phyloP scores from a whole-genome alignment of 169 alveolate genomes.

The Plasmodium gallinaceum region DNA sequence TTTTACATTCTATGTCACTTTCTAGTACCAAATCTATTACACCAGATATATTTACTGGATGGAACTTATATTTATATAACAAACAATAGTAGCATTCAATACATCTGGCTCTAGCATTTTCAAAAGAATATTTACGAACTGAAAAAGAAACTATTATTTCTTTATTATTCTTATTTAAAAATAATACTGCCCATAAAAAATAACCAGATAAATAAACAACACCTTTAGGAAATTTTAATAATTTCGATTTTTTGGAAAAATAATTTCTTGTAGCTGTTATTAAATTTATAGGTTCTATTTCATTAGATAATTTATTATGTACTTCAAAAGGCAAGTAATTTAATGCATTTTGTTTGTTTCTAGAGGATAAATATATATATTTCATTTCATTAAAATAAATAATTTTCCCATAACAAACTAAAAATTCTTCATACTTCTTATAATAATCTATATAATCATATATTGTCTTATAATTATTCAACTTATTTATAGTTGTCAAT shows the following conservation, averaged over 20 bases:
- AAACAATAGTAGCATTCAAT: slow-evolving; percentile 58
- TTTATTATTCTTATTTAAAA: slow-evolving; percentile 37
- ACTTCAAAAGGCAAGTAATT: slow-evolving; percentile 63
- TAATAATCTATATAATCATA: slow-evolving; percentile 44
- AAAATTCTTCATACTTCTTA: slow-evolving; percentile 72
- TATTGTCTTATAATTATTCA: not conserved
- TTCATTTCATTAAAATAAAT: slow-evolving; percentile 63
- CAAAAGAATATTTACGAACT: slow-evolving; percentile 62
- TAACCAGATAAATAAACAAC: slow-evolving; percentile 71
- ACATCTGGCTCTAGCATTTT: slow-evolving; percentile 46
- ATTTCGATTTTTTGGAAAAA: slow-evolving; percentile 70
- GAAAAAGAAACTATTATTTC: slow-evolving; percentile 64
- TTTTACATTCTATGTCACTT: slow-evolving; percentile 49
- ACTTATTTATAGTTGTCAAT: not conserved
- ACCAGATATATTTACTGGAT: slow-evolving; percentile 61
- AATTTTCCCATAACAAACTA: slow-evolving; percentile 72
- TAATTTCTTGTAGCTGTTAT: slow-evolving; percentile 62
- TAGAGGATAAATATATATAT: slow-evolving; percentile 14
- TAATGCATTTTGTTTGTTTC: slow-evolving; percentile 38
- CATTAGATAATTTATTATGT: slow-evolving; percentile 9
- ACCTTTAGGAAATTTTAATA: slow-evolving; percentile 60
- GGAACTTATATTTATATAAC: slow-evolving; percentile 36
- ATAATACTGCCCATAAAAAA: slow-evolving; percentile 67
- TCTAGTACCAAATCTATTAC: slow-evolving; percentile 60
- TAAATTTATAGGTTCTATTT: slow-evolving; percentile 65